These are phyloP conservation scores for Trametes cingulata DNA, from an alignment of 768 basidiomycete genomes.

Conservation along the genomic window DNA sequence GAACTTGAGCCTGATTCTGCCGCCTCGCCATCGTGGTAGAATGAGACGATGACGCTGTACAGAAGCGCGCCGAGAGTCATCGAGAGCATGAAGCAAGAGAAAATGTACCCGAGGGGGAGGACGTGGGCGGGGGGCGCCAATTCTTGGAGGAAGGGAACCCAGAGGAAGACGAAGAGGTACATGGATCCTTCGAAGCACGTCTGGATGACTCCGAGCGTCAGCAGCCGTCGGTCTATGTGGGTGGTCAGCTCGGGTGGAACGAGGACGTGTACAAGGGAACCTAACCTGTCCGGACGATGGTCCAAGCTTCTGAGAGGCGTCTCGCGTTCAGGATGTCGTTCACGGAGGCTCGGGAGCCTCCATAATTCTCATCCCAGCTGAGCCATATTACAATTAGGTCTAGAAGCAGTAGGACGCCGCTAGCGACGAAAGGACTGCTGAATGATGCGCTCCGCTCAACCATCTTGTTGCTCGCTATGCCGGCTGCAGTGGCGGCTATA, in stretches of 20 bases:
- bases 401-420: constrained; percentile 53
- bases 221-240: constrained; percentile 53
- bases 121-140: constrained; percentile 38
- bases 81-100: constrained; percentile 77
- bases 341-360: constrained; percentile 30
- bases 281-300: constrained; percentile 42
- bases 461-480: constrained; percentile 65
- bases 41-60: constrained; percentile 52
- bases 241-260: background rate
- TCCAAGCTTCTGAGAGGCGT: constrained; percentile 57
- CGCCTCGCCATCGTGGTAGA: constrained; percentile 20
- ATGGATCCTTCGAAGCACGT: constrained; percentile 84
- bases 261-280: background rate
- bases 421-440: constrained; percentile 66
- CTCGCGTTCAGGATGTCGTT: constrained; percentile 45
- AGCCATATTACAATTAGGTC: constrained; percentile 57
- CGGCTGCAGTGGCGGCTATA: constrained; percentile 66
- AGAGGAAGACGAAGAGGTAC: constrained; percentile 84
- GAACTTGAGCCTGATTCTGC: background rate
- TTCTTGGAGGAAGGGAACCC: constrained; percentile 78
- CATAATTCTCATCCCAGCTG: constrained; percentile 73
- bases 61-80: constrained; percentile 81
- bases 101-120: constrained; percentile 77
- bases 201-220: constrained; percentile 70
- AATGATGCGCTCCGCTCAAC: constrained; percentile 55